Conservation (phyloP, 139 green algal species). For the Asterochloris sp. region DNA sequence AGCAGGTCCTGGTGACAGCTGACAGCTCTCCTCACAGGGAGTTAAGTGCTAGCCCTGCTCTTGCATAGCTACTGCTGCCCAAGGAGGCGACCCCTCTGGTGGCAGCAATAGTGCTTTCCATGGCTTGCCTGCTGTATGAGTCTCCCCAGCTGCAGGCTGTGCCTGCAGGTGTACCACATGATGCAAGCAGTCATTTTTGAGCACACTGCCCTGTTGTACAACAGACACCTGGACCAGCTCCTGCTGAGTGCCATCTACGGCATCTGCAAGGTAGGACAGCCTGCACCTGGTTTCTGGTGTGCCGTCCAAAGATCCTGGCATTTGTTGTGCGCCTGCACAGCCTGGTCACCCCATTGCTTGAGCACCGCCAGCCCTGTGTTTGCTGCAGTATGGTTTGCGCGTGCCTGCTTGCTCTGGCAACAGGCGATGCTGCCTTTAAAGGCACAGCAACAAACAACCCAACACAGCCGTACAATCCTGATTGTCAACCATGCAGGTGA, state of each 20-base stretch:
- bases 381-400: neutral
- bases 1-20: too few species aligned
- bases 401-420: neutral
- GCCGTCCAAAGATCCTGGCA: too few species aligned
- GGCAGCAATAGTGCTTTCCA: too few species aligned
- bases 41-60: too few species aligned
- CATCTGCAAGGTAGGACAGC: constrained; percentile 75
- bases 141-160: neutral
- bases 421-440: neutral
- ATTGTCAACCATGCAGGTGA: neutral
- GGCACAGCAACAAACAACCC: too few species aligned
- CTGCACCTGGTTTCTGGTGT: neutral
- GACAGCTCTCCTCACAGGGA: too few species aligned
- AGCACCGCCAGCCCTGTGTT: too few species aligned
- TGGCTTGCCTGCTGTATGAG: too few species aligned
- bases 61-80: too few species aligned
- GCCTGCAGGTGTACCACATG: constrained; percentile 54
- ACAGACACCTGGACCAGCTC: constrained; percentile 88
- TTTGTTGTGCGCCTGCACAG: too few species aligned
- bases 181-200: constrained; percentile 63
- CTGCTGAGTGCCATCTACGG: constrained; percentile 87
- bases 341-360: too few species aligned
- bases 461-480: neutral
- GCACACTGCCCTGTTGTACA: constrained; percentile 82
- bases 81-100: too few species aligned